Conservation (phyloP, 805 yeast species). For the Wickerhamomyces strasburgensis region DNA sequence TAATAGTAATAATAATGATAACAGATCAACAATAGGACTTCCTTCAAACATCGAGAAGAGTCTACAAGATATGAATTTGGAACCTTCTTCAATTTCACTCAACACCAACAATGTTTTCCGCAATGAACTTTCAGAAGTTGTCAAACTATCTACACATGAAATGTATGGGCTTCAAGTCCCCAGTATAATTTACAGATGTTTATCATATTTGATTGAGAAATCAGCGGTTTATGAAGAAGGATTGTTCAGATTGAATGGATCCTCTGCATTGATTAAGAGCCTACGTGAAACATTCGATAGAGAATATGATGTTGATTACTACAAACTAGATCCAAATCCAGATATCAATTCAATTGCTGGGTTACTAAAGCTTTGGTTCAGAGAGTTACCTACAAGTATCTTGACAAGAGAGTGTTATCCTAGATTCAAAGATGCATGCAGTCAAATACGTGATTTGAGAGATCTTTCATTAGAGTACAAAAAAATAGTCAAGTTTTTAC, state of each 20-base stretch:
- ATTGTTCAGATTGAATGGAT: conserved; percentile 84
- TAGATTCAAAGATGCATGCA: conserved; percentile 34
- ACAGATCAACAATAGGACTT: conserved; percentile 7
- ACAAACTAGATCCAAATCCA: conserved; percentile 32
- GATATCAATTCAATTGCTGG: conserved; percentile 90
- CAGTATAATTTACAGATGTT: conserved; percentile 69
- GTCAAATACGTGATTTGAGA: conserved; percentile 28
- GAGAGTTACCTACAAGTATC: conserved; percentile 71
- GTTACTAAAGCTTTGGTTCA: conserved; percentile 70
- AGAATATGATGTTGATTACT: conserved; percentile 64
- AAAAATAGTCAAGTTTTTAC: conserved; percentile 35
- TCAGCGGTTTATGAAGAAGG: conserved; percentile 87
- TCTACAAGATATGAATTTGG: conserved; percentile 28
- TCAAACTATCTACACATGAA: conserved; percentile 45
- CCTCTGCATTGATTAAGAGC: conserved; percentile 66
- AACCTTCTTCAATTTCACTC: conserved; percentile 1
- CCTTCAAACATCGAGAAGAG: conserved; percentile 25
- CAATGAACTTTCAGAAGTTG: conserved; percentile 48
- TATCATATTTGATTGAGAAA: conserved; percentile 57
- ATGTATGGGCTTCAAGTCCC: conserved; percentile 50
- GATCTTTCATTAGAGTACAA: conserved; percentile 28
- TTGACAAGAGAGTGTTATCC: conserved; percentile 48
- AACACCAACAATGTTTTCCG: conserved; percentile 54
- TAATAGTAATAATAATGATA: too few species aligned
- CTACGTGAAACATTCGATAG: conserved; percentile 66